Percentiles rank a stretch among this genome's conserved stretches.
Conservation (phyloP, 306 rosid species). For the Pyrus communis region DNA sequence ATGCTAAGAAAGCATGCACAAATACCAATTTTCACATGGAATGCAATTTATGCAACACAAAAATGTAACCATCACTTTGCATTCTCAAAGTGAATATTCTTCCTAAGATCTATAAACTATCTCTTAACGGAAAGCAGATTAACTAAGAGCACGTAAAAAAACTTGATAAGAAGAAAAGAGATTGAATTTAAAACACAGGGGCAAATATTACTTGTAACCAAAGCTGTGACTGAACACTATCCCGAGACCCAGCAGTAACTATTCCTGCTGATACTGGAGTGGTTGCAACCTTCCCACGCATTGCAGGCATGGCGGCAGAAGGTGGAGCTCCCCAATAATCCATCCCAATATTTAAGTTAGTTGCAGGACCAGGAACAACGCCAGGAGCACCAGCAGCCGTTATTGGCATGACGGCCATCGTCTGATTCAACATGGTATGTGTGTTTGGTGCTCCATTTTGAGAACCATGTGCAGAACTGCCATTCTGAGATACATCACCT, state of each 20-base stretch:
- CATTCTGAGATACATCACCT: constrained; percentile 85
- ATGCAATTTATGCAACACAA: neutral
- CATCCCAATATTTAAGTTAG: constrained; percentile 95
- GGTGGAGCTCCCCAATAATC: constrained; percentile 92
- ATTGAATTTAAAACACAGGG: neutral
- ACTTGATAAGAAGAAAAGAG: neutral
- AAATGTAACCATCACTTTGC: neutral
- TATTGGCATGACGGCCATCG: constrained; percentile 57
- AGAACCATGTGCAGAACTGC: constrained; percentile 53
- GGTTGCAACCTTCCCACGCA: constrained; percentile 70
- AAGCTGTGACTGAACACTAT: constrained; percentile 75
- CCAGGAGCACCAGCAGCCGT: constrained; percentile 65
- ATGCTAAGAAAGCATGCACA: neutral
- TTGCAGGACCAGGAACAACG: constrained; percentile 76
- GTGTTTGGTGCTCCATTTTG: constrained; percentile 75
- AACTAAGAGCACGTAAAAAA: neutral
- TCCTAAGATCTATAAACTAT: neutral
- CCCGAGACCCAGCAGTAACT: constrained; percentile 74
- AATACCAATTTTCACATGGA: neutral
- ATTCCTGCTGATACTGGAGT: constrained; percentile 76
- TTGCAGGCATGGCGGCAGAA: constrained; percentile 55
- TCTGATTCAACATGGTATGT: constrained; percentile 57
- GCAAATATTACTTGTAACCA: constrained; percentile 66
- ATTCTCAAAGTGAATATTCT: neutral
- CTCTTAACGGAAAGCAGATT: neutral